Base-by-base conservation (phyloP, 2,329 filamentous ascomycete species). In the Sarocladium strictum region DNA sequence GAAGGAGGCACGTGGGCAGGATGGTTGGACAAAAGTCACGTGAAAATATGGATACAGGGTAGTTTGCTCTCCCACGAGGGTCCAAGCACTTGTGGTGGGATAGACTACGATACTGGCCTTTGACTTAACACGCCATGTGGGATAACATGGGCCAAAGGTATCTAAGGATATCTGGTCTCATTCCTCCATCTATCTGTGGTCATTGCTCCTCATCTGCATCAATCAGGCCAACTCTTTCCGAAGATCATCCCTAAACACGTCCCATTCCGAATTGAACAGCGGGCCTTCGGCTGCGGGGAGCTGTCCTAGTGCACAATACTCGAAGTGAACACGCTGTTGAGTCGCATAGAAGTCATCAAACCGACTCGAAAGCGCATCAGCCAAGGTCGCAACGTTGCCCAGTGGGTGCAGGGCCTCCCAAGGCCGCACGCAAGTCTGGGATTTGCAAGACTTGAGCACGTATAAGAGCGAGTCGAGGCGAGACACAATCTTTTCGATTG, bases 381-480 rank as follows among this genome's bases (percentile, higher is more conserved):
- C 62, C 3, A 85, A 66, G 19, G 63, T 78, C 37, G 63, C 65
- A 1, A 85, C 80, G 54, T 76, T 65, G 0, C 78, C 77, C 3
- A 65, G 66, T 0, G 81, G 80, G 60, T 84, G 80, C 12, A 85
- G 35, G 29, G 50, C 71, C 5, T 67, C 64, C 82, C 82, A 85
- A 0, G 82, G 82, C 32, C 73, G 66, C 3, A 73, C 67, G 61
- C 82, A 85, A 0, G 73, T 70, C 3, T 67, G 59, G 2, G 72
- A 76, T 62, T 77, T 76, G 68, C 82, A 85, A 2, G 78, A 78
- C 69, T 85, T 85, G 51, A 81, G 72, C 1, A 84, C 79, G 53
- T 85, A 70, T 12, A 84, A 69, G 2, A 86, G 70, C 1, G 81
- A 71, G 58, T 85, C 81, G 1, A 86, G 72, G 5, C 80, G 75